Evolutionary conservation across 805 yeast genomes (phyloP).

Genomic region (Candida peoriensis): DNA sequence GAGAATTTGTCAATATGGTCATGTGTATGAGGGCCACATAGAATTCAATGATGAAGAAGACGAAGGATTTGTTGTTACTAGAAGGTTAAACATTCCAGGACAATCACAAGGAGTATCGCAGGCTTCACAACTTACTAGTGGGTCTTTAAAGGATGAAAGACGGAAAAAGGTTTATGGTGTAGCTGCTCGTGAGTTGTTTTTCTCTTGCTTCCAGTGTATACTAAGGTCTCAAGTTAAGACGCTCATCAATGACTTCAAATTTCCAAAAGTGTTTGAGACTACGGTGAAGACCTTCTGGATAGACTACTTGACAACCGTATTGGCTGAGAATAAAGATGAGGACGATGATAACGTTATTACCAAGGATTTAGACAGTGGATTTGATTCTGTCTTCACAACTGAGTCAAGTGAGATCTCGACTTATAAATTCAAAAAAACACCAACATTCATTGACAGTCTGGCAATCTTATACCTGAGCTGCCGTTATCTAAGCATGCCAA

Average conservation of each 20-base stretch:
- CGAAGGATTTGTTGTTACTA: constrained; percentile 44
- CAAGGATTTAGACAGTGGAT: constrained; percentile 4
- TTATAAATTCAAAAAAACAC: constrained; percentile 8
- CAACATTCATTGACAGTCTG: constrained; percentile 14
- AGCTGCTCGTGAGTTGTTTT: constrained; percentile 38
- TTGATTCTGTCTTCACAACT: constrained; percentile 6
- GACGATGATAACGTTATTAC: constrained; percentile 9
- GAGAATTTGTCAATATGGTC: constrained; percentile 85
- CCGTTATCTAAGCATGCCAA: constrained; percentile 42
- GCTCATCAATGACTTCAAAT: constrained; percentile 29
- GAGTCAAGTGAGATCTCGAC: constrained; percentile 10
- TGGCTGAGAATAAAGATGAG: neutral
- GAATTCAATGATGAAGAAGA: constrained; percentile 85
- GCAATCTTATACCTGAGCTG: constrained; percentile 47
- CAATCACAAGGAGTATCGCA: constrained; percentile 35
- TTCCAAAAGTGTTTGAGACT: constrained; percentile 27
- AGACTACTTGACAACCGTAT: constrained; percentile 15
- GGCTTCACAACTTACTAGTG: constrained; percentile 26
- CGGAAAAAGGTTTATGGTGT: constrained; percentile 39
- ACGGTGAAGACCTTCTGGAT: constrained; percentile 36
- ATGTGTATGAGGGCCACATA: constrained; percentile 73
- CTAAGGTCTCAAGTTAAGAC: constrained; percentile 42
- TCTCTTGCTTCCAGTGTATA: constrained; percentile 45
- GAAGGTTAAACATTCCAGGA: constrained; percentile 46
- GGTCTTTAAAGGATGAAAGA: constrained; percentile 13